phyloP scores from a whole-genome alignment of 495 filamentous ascomycete genomes.

The Usnea hakonensis region DNA sequence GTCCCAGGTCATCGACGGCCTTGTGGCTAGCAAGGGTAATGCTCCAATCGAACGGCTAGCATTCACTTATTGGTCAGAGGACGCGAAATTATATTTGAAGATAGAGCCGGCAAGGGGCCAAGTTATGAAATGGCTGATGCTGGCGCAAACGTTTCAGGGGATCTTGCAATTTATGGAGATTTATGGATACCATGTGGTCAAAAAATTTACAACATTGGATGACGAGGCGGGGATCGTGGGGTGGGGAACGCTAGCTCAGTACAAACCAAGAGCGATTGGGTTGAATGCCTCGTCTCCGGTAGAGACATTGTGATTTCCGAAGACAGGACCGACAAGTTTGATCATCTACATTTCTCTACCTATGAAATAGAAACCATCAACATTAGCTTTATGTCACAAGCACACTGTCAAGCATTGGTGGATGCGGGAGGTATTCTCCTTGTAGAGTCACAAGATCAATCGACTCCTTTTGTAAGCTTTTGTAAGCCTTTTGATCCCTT shows the following conservation, averaged over 20 bases:
- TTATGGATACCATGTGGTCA: not conserved
- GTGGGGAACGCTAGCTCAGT: not conserved
- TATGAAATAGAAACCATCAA: too few relatives aligned
- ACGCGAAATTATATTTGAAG: not conserved
- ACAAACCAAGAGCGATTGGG: not conserved
- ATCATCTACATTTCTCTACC: not conserved
- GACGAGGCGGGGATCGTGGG: not conserved
- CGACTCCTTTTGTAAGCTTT: too few relatives aligned
- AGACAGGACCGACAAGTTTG: too few relatives aligned
- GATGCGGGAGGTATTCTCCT: too few relatives aligned
- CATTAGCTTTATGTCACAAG: too few relatives aligned
- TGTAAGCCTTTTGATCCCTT: too few relatives aligned
- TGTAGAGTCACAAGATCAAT: too few relatives aligned
- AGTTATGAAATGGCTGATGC: conserved; percentile 5
- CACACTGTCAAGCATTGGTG: not conserved
- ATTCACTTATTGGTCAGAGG: not conserved
- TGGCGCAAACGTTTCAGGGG: conserved; percentile 5
- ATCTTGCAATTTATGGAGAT: not conserved
- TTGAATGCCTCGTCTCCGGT: not conserved
- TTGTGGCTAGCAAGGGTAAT: conserved; percentile 5
- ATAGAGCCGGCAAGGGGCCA: not conserved
- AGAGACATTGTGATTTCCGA: not conserved
- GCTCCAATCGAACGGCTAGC: conserved; percentile 1
- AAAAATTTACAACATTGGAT: not conserved
- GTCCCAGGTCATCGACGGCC: not conserved